Evolutionary conservation across 2,329 filamentous ascomycete species (phyloP), one percentile per base, ranked within the genome.

Genomic region (Colletotrichum karsti): DNA sequence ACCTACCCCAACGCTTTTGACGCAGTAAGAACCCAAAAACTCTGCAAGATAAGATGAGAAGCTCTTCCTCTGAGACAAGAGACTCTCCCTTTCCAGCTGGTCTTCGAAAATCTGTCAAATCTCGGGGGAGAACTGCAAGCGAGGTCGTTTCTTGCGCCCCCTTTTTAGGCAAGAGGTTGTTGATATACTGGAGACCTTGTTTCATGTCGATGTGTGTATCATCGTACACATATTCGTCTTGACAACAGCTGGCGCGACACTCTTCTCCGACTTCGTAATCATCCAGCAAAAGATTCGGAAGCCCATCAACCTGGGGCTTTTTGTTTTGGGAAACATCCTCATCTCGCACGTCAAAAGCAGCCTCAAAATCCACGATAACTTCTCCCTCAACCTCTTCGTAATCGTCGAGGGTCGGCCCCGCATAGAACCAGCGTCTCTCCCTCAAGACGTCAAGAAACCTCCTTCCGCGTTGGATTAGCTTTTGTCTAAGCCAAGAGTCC

Each of bases 21-120:
- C 55, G 55, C 12, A 58, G 3, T 1, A 58, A 7, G 26, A 58
- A 58, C 4, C 39, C 55, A 24, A 58, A 46, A 4, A 58, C 39
- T 3, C 55, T 24, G 10, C 12, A 46, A 7, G 55, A 44, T 0
- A 58, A 13, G 7, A 58, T 33, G 10, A 58, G 8, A 4, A 58
- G n/a, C 24, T 58, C 55, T 0, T 44, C 8, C 0, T 58, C 55
- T 5, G 18, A 15, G 0, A 42, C 20, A 5, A 8, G 30, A 15
- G 20, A 9, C 12, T 56, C 0, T 12, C 53, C 22, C n/a, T n/a
- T n/a, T n/a, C n/a, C n/a, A n/a, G n/a, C n/a, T n/a, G n/a, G n/a
- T n/a, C n/a, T n/a, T n/a, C 35, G 35, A n/a, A 56, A 33, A 3
- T 56, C 37, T 1, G 4, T 18, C 3, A 30, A 5, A 13, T 0